Conservation (phyloP, 768 basidiomycete species). For the Sporobolomyces roseus region DNA sequence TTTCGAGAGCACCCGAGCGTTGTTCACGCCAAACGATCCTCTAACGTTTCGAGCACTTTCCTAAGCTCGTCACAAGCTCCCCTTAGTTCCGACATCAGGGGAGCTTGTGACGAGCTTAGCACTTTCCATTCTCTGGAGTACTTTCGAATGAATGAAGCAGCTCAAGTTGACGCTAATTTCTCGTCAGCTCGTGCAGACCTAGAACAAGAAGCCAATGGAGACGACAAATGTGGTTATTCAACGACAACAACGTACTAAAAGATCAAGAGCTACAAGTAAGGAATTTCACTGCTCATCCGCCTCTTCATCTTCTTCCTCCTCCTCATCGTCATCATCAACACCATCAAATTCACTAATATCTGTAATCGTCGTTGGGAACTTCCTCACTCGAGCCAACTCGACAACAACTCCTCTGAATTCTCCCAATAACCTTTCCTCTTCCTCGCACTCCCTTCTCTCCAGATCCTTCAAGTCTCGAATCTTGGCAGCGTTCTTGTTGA, state of each 20-base stretch:
- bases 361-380: not conserved
- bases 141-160: too few species aligned
- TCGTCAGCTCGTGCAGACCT: too few species aligned
- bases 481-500: slow-evolving; percentile 10
- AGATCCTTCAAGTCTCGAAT: slow-evolving; percentile 20
- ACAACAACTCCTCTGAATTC: slow-evolving; percentile 24
- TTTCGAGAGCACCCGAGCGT: too few species aligned
- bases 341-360: not conserved
- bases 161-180: too few species aligned
- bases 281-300: not conserved
- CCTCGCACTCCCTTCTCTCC: slow-evolving; percentile 11
- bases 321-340: not conserved
- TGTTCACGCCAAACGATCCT: too few species aligned
- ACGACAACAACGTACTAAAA: not conserved
- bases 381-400: slow-evolving; percentile 15
- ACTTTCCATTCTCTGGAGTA: too few species aligned
- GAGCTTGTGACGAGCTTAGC: too few species aligned
- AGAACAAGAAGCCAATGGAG: too few species aligned
- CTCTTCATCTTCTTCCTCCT: not conserved
- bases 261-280: too few species aligned
- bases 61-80: too few species aligned
- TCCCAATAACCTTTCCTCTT: slow-evolving; percentile 8
- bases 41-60: too few species aligned
- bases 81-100: too few species aligned
- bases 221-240: not conserved